Percentiles rank a stretch among this genome's conserved stretches.
Conservation (phyloP, 2,329 filamentous ascomycete species). For the Blumeriella jaapii region DNA sequence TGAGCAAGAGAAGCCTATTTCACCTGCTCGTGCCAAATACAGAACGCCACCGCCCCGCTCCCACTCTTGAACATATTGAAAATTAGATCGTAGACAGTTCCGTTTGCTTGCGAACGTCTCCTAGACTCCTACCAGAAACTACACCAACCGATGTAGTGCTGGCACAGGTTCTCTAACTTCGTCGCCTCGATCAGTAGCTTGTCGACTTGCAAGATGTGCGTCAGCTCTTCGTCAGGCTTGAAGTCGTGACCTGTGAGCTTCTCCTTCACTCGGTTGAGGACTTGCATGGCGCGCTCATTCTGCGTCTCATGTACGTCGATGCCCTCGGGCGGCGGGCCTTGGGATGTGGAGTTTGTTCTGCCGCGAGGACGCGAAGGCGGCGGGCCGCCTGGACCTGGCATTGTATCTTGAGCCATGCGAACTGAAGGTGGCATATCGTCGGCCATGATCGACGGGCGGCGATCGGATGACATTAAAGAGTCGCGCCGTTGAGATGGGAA, state of each 20-base stretch:
- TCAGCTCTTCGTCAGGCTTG: constrained; percentile 72
- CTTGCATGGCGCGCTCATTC: constrained; percentile 86
- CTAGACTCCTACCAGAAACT: constrained; percentile 67
- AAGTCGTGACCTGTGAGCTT: constrained; percentile 94
- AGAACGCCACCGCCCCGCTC: background rate
- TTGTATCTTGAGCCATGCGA: constrained; percentile 36
- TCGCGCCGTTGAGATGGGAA: constrained; percentile 51
- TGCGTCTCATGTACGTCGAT: constrained; percentile 60
- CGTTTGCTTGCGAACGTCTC: too few species aligned
- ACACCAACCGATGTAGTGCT: constrained; percentile 99
- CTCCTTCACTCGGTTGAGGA: constrained; percentile 82
- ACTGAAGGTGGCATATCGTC: constrained; percentile 47
- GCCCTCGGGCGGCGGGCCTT: constrained; percentile 24
- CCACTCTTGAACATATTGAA: background rate
- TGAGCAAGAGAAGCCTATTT: too few species aligned
- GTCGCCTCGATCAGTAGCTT: constrained; percentile 92
- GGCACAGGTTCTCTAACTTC: constrained; percentile 92
- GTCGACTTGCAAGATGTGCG: constrained; percentile 80
- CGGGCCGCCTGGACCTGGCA: constrained; percentile 31
- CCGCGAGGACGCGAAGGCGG: constrained; percentile 40
- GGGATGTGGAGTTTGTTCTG: constrained; percentile 47
- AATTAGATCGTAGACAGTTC: background rate
- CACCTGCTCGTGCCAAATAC: too few species aligned
- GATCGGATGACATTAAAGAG: constrained; percentile 37
- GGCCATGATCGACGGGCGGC: constrained; percentile 61